These are phyloP conservation scores for Yamadazyma phyllophila DNA, from an alignment of 805 yeast genomes.

Conservation along the genomic window DNA sequence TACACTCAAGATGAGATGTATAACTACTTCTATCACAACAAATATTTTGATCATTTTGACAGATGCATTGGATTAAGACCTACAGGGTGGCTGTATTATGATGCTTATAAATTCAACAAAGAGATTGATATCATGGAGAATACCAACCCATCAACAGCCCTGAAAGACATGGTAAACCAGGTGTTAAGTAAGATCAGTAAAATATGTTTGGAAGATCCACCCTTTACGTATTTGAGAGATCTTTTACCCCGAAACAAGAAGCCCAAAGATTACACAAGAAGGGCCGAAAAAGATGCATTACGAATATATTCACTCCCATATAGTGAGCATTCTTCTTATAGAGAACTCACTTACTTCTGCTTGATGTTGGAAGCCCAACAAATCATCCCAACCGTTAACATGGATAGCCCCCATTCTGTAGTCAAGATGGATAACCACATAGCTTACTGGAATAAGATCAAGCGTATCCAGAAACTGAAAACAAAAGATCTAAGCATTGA, in stretches of 20 bases:
- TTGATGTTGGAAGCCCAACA: slow-evolving; percentile 46
- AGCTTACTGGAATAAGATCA: slow-evolving; percentile 25
- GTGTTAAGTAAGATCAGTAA: slow-evolving; percentile 11
- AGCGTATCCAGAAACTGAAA: slow-evolving; percentile 11
- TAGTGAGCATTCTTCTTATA: slow-evolving; percentile 89
- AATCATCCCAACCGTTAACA: slow-evolving; percentile 79
- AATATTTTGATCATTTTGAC: slow-evolving; percentile 47
- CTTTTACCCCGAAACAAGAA: slow-evolving; percentile 29
- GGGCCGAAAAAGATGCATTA: slow-evolving; percentile 23
- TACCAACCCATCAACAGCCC: slow-evolving; percentile 1
- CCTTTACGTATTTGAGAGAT: slow-evolving; percentile 18
- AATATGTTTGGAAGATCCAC: slow-evolving; percentile 11
- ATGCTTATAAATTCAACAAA: slow-evolving; percentile 7
- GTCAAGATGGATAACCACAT: slow-evolving; percentile 33
- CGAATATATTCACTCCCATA: slow-evolving; percentile 73
- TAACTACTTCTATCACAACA: slow-evolving; percentile 47
- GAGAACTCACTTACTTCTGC: slow-evolving; percentile 71
- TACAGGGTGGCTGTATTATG: slow-evolving; percentile 81
- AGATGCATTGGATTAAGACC: slow-evolving; percentile 75
- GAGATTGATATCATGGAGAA: slow-evolving; percentile 9
- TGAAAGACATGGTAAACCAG: slow-evolving; percentile 4
- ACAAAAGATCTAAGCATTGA: slow-evolving; percentile 8
- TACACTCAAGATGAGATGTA: slow-evolving; percentile 45
- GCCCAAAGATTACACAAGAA: slow-evolving; percentile 9
- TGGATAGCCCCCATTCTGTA: slow-evolving; percentile 24